A percentile compares a stretch with the other conserved stretches of the same genome.
phyloP scores from a whole-genome alignment of 2,329 filamentous ascomycete species.

The Arthrobotrys iridis region DNA sequence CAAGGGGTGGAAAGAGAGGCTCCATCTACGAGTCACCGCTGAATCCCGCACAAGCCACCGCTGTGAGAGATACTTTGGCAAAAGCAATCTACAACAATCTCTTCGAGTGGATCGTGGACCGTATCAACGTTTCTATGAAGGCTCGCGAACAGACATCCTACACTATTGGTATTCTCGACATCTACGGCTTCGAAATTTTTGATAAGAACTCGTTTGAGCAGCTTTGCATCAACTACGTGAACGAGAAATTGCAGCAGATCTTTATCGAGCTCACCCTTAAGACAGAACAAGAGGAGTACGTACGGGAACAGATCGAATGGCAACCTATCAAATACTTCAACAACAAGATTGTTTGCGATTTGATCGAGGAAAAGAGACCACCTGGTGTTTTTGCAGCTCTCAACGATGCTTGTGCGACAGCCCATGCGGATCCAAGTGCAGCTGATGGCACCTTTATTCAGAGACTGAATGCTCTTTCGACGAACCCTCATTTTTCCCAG shows the following conservation, averaged over 20 bases:
- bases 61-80: conserved; percentile 95
- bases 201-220: conserved; percentile 99
- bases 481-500: conserved; percentile 96
- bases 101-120: conserved; percentile 98
- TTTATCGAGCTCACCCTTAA: conserved; percentile 99
- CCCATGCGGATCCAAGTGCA: conserved; percentile 87
- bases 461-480: conserved; percentile 95
- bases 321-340: conserved; percentile 99
- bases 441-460: conserved; percentile 83
- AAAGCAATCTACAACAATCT: conserved; percentile 99
- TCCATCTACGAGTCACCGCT: conserved; percentile 79
- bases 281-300: conserved; percentile 96
- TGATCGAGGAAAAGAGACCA: conserved; percentile 97
- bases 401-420: conserved; percentile 87
- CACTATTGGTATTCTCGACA: conserved; percentile 98
- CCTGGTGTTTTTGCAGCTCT: conserved; percentile 90
- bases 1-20: conserved; percentile 72
- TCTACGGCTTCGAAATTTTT: conserved; percentile 99
- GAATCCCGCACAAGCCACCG: conserved; percentile 88
- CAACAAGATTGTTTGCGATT: conserved; percentile 97
- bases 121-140: conserved; percentile 90
- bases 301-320: conserved; percentile 97
- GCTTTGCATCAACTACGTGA: conserved; percentile 99
- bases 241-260: conserved; percentile 98
- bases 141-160: conserved; percentile 82